phyloP scores from a whole-genome alignment of 2,329 filamentous ascomycete species.

The Fusarium ambrosium region DNA sequence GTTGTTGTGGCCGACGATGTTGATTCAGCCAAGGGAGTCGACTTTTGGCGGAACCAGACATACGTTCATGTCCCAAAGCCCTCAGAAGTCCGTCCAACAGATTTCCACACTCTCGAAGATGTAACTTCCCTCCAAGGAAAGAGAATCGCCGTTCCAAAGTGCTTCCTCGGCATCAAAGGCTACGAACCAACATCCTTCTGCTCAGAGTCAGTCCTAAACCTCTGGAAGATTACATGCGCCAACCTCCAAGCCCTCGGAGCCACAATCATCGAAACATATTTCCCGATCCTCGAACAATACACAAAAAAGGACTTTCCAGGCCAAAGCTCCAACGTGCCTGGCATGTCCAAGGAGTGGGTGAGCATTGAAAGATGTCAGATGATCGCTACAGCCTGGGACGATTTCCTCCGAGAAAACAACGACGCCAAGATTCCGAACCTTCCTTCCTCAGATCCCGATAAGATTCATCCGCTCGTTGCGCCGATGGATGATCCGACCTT shows the following conservation, averaged over 20 bases:
- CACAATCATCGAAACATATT: conserved; percentile 54
- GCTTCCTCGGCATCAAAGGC: not conserved
- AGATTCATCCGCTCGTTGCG: not conserved
- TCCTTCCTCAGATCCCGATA: not conserved
- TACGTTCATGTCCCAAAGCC: conserved; percentile 57
- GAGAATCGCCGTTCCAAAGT: not conserved
- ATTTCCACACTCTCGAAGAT: not conserved
- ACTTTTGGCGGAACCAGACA: conserved; percentile 68
- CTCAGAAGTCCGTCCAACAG: conserved; percentile 48
- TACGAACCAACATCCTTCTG: not conserved
- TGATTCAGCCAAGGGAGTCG: conserved; percentile 33
- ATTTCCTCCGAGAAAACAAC: not conserved
- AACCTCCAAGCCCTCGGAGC: conserved; percentile 58
- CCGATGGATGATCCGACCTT: not conserved
- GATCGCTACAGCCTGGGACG: conserved; percentile 19
- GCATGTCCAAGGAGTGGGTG: conserved; percentile 18
- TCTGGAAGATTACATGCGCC: conserved; percentile 47
- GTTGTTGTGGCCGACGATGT: conserved; percentile 60
- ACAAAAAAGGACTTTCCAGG: conserved; percentile 26
- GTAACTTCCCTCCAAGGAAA: not conserved
- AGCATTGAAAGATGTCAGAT: conserved; percentile 24
- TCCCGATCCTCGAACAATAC: conserved; percentile 34
- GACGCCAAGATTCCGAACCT: not conserved
- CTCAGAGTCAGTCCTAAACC: not conserved
- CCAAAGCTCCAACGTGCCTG: conserved; percentile 16